Evolutionary conservation across 768 basidiomycete species (phyloP).

Genomic region (Kwoniella sp.): DNA sequence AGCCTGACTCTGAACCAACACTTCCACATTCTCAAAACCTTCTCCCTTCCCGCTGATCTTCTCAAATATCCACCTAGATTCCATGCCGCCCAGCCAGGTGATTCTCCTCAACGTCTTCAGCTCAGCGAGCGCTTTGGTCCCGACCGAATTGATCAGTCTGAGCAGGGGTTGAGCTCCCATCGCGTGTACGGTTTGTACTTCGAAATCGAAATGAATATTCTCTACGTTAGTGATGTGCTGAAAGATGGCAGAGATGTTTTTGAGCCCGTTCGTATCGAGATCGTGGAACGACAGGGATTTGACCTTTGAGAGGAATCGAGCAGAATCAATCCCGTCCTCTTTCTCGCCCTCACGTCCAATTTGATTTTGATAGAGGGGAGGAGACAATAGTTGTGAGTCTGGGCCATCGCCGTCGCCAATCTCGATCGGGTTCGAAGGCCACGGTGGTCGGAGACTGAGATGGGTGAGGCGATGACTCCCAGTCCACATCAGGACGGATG

Average conservation of each 20-base stretch:
- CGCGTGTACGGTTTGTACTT: neutral
- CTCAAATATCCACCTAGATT: conserved; percentile 13
- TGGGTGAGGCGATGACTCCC: neutral
- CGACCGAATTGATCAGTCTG: neutral
- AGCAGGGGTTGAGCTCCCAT: neutral
- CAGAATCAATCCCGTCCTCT: no score
- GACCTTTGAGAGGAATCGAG: no score
- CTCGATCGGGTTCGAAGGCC: no score
- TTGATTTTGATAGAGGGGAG: no score
- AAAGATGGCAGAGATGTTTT: neutral
- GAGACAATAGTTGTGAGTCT: no score
- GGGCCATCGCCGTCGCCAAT: no score
- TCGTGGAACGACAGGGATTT: neutral
- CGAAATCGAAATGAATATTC: neutral
- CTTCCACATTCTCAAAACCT: conserved; percentile 7
- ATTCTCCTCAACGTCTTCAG: conserved; percentile 5
- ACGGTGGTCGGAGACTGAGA: neutral
- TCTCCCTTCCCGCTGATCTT: conserved; percentile 11
- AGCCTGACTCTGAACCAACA: conserved; percentile 11
- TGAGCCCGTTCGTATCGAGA: neutral
- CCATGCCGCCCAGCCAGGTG: conserved; percentile 10
- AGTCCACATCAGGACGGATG: no score
- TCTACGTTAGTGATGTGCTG: neutral
- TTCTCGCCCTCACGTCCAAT: no score
- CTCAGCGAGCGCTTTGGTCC: neutral